Conservation (phyloP, 306 rosid genomes). For the Morella rubra region DNA sequence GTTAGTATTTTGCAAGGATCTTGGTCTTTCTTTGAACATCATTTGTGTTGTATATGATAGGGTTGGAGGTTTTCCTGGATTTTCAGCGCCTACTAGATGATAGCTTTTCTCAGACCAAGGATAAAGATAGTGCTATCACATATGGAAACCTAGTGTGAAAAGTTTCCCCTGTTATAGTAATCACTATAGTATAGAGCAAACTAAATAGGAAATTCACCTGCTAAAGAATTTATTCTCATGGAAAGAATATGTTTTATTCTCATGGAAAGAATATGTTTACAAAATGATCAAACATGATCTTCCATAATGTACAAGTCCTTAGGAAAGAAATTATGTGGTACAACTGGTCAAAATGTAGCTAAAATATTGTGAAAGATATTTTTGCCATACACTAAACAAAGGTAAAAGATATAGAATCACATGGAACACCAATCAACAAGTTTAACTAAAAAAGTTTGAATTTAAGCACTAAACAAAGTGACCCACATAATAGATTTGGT, state of each 20-base stretch:
- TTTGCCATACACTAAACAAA: too few species aligned
- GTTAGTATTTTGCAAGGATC: background rate
- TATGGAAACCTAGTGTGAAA: background rate
- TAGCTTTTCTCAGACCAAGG: background rate
- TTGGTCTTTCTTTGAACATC: background rate
- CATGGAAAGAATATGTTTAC: too few species aligned
- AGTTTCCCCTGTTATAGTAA: background rate
- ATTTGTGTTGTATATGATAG: background rate
- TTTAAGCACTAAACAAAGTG: too few species aligned
- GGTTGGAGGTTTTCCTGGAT: background rate
- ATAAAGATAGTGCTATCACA: background rate
- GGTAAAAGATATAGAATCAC: too few species aligned
- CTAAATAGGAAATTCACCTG: background rate
- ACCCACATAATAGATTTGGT: too few species aligned
- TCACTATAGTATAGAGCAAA: background rate
- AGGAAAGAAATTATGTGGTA: background rate
- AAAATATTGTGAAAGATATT: constrained; percentile 3
- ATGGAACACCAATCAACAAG: too few species aligned
- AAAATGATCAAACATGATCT: constrained; percentile 2
- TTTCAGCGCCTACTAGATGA: background rate
- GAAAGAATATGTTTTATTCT: too few species aligned
- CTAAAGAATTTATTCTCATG: background rate
- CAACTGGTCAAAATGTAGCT: background rate
- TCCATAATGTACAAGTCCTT: background rate
- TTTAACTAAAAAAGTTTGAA: too few species aligned